These are phyloP conservation scores for Brassica rapa DNA, from an alignment of 345 rosid species.

Conservation along the genomic window DNA sequence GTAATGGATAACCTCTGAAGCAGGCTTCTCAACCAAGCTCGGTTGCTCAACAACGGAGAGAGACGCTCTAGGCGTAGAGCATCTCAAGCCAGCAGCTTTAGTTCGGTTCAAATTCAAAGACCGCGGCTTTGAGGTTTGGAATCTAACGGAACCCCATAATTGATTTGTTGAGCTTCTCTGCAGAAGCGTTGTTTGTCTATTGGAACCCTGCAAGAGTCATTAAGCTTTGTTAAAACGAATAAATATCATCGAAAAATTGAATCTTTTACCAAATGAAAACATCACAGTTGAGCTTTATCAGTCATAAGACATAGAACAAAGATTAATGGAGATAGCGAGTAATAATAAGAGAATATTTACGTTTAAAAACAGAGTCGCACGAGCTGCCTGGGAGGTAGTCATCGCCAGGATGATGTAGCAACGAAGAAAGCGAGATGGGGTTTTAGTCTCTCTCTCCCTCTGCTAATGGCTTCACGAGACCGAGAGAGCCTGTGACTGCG, in stretches of 20 bases:
- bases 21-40: conserved; percentile 57
- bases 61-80: conserved; percentile 25
- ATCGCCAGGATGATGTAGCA: conserved; percentile 14
- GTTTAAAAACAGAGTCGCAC: conserved; percentile 36
- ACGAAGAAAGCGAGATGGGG: not conserved
- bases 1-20: conserved; percentile 62
- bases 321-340: not conserved
- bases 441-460: conserved; percentile 8
- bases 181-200: conserved; percentile 56
- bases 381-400: conserved; percentile 39
- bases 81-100: conserved; percentile 50
- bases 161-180: conserved; percentile 41
- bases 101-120: conserved; percentile 25
- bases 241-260: not conserved
- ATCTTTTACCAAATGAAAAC: no score
- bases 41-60: conserved; percentile 51
- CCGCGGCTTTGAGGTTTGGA: conserved; percentile 20
- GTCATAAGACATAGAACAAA: not conserved
- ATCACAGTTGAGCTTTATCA: no score
- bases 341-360: conserved; percentile 23
- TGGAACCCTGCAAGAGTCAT: conserved; percentile 52
- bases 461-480: not conserved
- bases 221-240: not conserved
- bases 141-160: conserved; percentile 49
- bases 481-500: conserved; percentile 29